These are phyloP conservation scores for Backusella sp. DNA, from an alignment of 192 early-diverging fungal genomes.

Conservation along the genomic window DNA sequence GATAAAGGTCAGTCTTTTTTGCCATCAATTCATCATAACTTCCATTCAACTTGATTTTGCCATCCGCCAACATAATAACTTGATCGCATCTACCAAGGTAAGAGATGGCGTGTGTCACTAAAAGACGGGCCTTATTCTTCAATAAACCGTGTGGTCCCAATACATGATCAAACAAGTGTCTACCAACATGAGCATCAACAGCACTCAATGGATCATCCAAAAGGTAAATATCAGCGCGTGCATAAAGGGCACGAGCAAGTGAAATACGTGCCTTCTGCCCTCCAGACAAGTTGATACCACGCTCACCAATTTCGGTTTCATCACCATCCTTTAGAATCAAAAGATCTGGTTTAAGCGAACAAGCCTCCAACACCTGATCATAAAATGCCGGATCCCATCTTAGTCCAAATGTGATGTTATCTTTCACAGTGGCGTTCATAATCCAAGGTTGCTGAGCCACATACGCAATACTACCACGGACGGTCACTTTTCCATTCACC, in stretches of 20 bases:
- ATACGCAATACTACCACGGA: constrained; percentile 69
- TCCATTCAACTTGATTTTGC: constrained; percentile 67
- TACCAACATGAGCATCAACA: constrained; percentile 64
- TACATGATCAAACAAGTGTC: constrained; percentile 84
- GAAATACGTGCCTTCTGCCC: constrained; percentile 82
- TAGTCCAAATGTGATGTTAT: constrained; percentile 91
- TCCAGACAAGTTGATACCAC: constrained; percentile 88
- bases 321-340: constrained; percentile 84
- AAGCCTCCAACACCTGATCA: constrained; percentile 68
- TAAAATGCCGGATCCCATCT: constrained; percentile 74
- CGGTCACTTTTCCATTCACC: constrained; percentile 55
- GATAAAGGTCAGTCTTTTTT: constrained; percentile 52
- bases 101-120: constrained; percentile 82
- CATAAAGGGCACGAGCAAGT: constrained; percentile 79
- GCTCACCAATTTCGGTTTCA: constrained; percentile 89
- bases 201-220: constrained; percentile 68
- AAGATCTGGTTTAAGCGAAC: constrained; percentile 82
- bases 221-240: constrained; percentile 87
- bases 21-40: constrained; percentile 63
- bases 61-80: constrained; percentile 73
- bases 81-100: constrained; percentile 65
- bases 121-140: constrained; percentile 70
- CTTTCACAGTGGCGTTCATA: constrained; percentile 88
- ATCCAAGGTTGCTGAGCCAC: constrained; percentile 88
- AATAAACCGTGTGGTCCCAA: constrained; percentile 84